A percentile compares a stretch with the other conserved stretches of the same genome.
These are phyloP conservation scores for Saccharomycopsis fermentans DNA, from an alignment of 805 yeast species.

Conservation along the genomic window DNA sequence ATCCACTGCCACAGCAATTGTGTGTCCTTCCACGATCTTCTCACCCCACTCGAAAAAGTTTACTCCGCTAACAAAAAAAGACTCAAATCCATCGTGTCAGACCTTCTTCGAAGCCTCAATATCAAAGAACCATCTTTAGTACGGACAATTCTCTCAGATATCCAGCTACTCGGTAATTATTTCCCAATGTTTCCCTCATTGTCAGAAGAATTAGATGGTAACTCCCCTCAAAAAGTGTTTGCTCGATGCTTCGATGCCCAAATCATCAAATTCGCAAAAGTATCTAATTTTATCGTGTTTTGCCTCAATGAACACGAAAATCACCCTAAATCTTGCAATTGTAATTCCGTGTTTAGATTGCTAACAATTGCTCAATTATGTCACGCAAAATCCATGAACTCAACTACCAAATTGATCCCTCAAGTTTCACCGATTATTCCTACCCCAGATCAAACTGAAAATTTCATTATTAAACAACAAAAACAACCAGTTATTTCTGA, in stretches of 20 bases:
- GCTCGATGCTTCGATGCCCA: slow-evolving; percentile 58
- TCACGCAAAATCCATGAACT: slow-evolving; percentile 14
- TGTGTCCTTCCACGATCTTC: not conserved
- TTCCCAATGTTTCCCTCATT: not conserved
- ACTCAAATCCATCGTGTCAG: not conserved
- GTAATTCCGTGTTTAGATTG: slow-evolving; percentile 31
- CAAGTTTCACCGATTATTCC: not conserved
- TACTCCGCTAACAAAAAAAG: not conserved
- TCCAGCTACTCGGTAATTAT: not conserved
- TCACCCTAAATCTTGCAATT: slow-evolving; percentile 22
- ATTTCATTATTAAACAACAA: too few relatives aligned
- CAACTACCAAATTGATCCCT: not conserved
- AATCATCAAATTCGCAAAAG: slow-evolving; percentile 63
- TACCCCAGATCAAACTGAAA: not conserved
- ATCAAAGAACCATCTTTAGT: not conserved
- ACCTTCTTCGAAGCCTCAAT: not conserved
- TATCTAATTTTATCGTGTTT: slow-evolving; percentile 73
- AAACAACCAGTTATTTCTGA: not conserved
- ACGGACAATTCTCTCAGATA: not conserved
- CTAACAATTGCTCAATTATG: slow-evolving; percentile 34
- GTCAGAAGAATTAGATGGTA: not conserved
- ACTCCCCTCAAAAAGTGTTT: slow-evolving; percentile 1
- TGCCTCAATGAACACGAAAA: slow-evolving; percentile 39
- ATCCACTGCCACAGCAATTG: not conserved
- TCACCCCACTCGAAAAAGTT: not conserved